Conservation (phyloP, 352 stramenopile genomes). For the Phytophthora citrophthora region DNA sequence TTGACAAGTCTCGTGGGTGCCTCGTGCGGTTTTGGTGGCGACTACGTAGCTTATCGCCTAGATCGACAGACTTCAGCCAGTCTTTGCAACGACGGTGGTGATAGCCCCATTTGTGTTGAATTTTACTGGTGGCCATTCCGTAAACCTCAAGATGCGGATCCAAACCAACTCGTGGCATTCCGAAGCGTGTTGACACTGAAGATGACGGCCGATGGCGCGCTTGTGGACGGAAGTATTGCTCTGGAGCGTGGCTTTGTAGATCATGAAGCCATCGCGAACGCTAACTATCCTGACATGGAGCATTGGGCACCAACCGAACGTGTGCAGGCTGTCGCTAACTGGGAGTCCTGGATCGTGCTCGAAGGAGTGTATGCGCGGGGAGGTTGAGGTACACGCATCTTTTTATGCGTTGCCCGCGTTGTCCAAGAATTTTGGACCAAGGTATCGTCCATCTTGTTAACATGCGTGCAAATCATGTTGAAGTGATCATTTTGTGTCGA, state of each 20-base stretch:
- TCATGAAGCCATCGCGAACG: background rate
- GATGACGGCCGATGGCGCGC: conserved; percentile 2
- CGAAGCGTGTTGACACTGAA: conserved; percentile 25
- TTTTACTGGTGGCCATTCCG: conserved; percentile 33
- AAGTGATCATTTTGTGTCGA: no score
- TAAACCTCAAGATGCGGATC: background rate
- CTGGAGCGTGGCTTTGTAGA: conserved; percentile 26
- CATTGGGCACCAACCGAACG: conserved; percentile 26
- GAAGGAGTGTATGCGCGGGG: conserved; percentile 18
- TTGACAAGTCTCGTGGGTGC: conserved; percentile 30
- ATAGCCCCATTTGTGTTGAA: conserved; percentile 18
- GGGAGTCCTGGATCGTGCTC: conserved; percentile 23
- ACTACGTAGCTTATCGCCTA: conserved; percentile 31
- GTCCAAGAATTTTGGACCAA: no score
- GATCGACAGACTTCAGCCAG: no score
- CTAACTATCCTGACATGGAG: conserved; percentile 18
- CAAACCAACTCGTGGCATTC: conserved; percentile 9
- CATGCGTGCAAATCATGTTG: no score
- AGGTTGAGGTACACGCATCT: conserved; percentile 1
- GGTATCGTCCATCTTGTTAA: no score
- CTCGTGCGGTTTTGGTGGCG: conserved; percentile 26
- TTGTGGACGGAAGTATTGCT: conserved; percentile 17
- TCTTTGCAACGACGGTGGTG: background rate
- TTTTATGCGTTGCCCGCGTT: background rate
- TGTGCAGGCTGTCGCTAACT: conserved; percentile 19